Base-by-base conservation (phyloP, 2,329 filamentous ascomycete species). In the Fusarium equiseti region DNA sequence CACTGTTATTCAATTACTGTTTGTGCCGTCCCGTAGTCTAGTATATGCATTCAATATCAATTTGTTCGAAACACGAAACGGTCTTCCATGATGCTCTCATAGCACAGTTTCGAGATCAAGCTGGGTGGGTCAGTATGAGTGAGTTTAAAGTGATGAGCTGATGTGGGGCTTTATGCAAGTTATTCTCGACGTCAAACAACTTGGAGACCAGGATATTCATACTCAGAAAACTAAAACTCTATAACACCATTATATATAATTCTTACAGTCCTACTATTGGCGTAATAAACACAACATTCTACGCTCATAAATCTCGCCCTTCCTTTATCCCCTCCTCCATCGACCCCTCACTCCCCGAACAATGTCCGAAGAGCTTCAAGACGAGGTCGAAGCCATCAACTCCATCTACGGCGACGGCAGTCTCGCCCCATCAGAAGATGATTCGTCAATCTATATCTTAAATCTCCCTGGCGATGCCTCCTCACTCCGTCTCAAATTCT, bases 301-400 rank as follows among this genome's bases (percentile, higher is more conserved):
- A 38, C 26, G 4, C 32, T 49, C 18, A 22, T n/a, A 53, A 27
- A 29, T 16, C 32, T 46, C 50, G 27, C 35, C 24, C 24, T 26
- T 43, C 43, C 26, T 43, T 42, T 16, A 48, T 38, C 16, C 27
- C 32, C 11, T 22, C 32, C 31, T 54, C 50, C 24, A 38, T 22
- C 29, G 56, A 40, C 60, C 62, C 65, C 56, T 60, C 64, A 63
- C 54, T 59, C 52, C 22, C 66, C 55, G 59, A 67, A 75, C 42
- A 65, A 88, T 88, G 85, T 87, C 86, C 11, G 85, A 88, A 68
- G 86, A 88, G 70, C 86, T 95, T 27, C 79, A 81, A 51, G 92
- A 96, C 80, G 93, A 96, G 78, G 83, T 95, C 31, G 91, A 91
- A 76, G 93, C 91, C 68, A 91, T 96, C 76, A 96, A 95, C 80